Evolutionary conservation across 2,329 filamentous ascomycete genomes (phyloP), one percentile per base, ranked within the genome.

Genomic region (Penicillium aurantiogriseum): DNA sequence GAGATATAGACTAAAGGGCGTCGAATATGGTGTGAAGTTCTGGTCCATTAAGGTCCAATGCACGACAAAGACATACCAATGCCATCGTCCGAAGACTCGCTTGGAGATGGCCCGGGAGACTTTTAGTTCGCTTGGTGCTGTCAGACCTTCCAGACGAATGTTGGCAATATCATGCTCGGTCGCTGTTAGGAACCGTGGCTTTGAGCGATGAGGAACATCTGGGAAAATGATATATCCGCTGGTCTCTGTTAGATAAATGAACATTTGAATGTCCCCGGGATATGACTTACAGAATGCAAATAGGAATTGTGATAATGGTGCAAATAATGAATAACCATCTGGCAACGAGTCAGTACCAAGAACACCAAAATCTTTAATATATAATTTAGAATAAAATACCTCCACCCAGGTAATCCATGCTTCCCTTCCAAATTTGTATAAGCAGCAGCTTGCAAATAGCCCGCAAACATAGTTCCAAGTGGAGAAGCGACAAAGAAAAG

Each of bases 1-100:
- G 42, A 79, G 69, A 56, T 78, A 79, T 2, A 78, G 64, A 9
- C 69, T 74, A 56, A 78, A 78, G 0, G 75, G 74, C n/a, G 71
- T 66, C 0, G 68, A 68, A 15, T 67, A 63, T 10, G 71, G 68
- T 17, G 70, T 63, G 39, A 73, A 70, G 54, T 75, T 77, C 56
- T 76, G 71, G 51, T 78, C 73, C 57, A 76, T 66, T 48, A 78
- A 61, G 8, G 56, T 62, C 75, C 74, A 77, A 36, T 76, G 70
- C 3, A 67, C 36, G 4, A 76, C 74, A 48, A 76, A 76, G 23
- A 71, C 61, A 54, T 77, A 77, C 62, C 70, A 76, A 57, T 77
- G 75, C 74, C 75, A 77, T 3, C 74, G 67, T 8, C 67, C 62
- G 29, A 77, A 68, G 7, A 77, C 76, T 2, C 75, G 70, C 21